These are phyloP conservation scores for Pleurotus giganteus DNA, from an alignment of 768 basidiomycete species.

Conservation along the genomic window DNA sequence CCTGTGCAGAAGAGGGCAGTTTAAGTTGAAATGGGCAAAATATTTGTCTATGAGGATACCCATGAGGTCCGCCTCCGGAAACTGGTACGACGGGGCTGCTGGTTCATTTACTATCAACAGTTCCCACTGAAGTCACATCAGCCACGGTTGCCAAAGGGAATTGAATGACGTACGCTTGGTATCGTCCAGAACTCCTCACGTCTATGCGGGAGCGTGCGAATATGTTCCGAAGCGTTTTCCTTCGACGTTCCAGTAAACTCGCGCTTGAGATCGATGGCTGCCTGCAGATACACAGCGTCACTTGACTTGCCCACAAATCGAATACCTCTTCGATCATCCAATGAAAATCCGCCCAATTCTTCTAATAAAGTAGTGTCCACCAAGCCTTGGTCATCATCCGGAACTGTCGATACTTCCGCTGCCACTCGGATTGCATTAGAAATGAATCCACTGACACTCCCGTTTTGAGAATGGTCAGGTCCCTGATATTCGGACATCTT, in stretches of 20 bases:
- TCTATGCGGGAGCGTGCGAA: slow-evolving; percentile 23
- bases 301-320: slow-evolving; percentile 55
- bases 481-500: neutral
- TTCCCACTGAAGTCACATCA: slow-evolving; percentile 31
- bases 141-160: neutral
- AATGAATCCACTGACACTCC: neutral
- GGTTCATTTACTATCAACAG: slow-evolving; percentile 17
- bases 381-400: slow-evolving; percentile 27
- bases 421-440: neutral
- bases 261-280: slow-evolving; percentile 57
- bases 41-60: slow-evolving; percentile 56
- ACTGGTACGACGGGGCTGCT: slow-evolving; percentile 32
- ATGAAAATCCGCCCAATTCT: slow-evolving; percentile 32
- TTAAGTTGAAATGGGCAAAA: slow-evolving; percentile 54
- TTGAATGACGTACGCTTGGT: slow-evolving; percentile 36
- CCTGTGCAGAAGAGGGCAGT: slow-evolving; percentile 69
- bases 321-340: slow-evolving; percentile 32
- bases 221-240: slow-evolving; percentile 17
- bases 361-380: slow-evolving; percentile 25
- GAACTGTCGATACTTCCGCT: slow-evolving; percentile 6
- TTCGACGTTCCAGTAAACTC: slow-evolving; percentile 41
- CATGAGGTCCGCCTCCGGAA: slow-evolving; percentile 57
- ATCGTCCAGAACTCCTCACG: slow-evolving; percentile 50
- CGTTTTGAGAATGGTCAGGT: neutral
- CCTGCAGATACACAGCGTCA: slow-evolving; percentile 48